Evolutionary conservation across 805 yeast species (phyloP), one percentile per base, ranked within the genome.

Genomic region (Wickerhamomyces bisporus): DNA sequence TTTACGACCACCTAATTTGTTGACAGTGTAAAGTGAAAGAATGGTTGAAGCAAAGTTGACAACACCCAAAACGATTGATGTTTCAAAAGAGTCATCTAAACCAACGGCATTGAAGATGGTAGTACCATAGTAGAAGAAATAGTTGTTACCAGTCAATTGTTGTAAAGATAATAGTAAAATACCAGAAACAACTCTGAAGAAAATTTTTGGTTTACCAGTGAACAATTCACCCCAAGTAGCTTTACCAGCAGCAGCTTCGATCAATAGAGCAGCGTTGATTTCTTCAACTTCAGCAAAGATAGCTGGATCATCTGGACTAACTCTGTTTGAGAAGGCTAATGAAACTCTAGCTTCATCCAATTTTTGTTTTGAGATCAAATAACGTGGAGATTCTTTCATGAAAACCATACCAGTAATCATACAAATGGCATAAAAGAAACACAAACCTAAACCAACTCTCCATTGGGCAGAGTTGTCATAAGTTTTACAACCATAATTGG

Each of bases 311-410:
- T 80, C 82, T 12, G 61, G 48, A 6, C 69, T 48, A 28, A 71
- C 66, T 56, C 73, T 78, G 68, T 81, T 81, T 34, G 81, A 71
- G 49, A 55, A 71, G 20, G 81, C 79, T 38, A 81, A 56, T 18
- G 85, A 73, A 16, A 53, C 56, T 58, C 68, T 76, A 37, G 87
- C 87, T 42, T 77, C 83, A 34, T 81, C 87, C 32, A 73, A 50
- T 48, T 62, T 70, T 42, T 68, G 70, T 40, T 61, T 62, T 61
- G 75, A 79, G 43, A 76, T 67, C 61, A 81, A 69, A 63, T 59
- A 81, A 62, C 87, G 69, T 54, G 87, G 85, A 26, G 86, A 79
- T 64, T 81, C 88, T 36, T 87, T 87, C 73, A 80, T 79, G 51
- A 72, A 70, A 3, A 50, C 45, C 64, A 62, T 60, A 48, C 58